These are phyloP conservation scores for Forsythia viridissima DNA, from an alignment of 257 asterid species.

Conservation along the genomic window DNA sequence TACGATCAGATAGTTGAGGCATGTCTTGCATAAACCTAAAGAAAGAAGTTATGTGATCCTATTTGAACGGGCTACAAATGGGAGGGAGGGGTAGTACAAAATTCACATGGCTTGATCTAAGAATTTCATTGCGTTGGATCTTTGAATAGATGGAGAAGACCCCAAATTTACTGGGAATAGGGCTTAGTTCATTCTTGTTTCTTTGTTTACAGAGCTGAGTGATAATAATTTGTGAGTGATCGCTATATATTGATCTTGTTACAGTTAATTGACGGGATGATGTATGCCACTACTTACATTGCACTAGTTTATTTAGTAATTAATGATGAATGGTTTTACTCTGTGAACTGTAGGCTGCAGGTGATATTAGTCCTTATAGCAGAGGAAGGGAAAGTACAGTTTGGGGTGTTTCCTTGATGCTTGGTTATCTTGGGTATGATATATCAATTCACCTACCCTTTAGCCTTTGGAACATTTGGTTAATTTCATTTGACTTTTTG, in stretches of 20 bases:
- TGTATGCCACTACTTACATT: background rate
- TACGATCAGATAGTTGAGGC: background rate
- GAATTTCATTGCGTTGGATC: background rate
- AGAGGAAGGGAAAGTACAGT: conserved; percentile 92
- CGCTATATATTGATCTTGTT: no score
- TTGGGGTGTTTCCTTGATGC: conserved; percentile 98
- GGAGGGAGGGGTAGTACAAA: background rate
- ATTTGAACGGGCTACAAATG: background rate
- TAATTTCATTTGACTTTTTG: background rate
- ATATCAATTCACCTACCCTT: conserved; percentile 18
- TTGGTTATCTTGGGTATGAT: conserved; percentile 96
- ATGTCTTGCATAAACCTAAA: background rate
- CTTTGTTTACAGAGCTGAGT: background rate
- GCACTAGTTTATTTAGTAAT: conserved; percentile 10
- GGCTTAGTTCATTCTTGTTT: background rate
- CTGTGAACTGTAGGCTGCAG: conserved; percentile 62
- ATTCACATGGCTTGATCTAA: background rate
- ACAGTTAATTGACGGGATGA: no score
- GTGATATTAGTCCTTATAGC: conserved; percentile 76
- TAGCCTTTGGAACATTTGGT: conserved; percentile 12
- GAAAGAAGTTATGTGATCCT: background rate
- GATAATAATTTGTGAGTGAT: no score
- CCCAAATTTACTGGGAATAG: background rate
- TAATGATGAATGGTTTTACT: conserved; percentile 22
- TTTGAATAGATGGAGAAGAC: background rate